Base-by-base conservation (phyloP, 164 flowering plant genomes). In the Nymphaea thermarum region DNA sequence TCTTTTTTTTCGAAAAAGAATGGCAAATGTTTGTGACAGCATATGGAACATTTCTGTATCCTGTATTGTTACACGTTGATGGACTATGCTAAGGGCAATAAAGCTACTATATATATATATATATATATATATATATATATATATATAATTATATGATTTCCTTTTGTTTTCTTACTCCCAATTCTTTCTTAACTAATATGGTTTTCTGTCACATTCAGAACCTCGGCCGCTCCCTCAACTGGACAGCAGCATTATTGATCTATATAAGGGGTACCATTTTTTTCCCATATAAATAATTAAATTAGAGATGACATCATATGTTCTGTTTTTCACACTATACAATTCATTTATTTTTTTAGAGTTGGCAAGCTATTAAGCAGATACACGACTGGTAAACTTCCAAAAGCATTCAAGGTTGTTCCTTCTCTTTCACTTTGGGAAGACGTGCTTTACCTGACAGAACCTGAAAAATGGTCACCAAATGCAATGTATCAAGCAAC, bases 401-500 rank as follows among this genome's bases (percentile, higher is more conserved):
- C 98, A 17, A 88, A 90, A 76, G 92, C 91, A 53, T 83, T 94
- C 69, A 91, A 87, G 66, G 90, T 81, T 74, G 85, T 94, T 64
- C 88, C 99, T 18, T 70, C 91, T 5, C 43, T 80, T 65, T 79
- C 79, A 60, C 61, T 44, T 63, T 91, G 99, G 99, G 99, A 88
- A 77, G 89, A 92, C 63, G 80, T 87, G 60, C 71, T 94, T 62
- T 84, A 90, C 78, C 73, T 94, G 62, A 94, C 96, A 66, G 94
- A 94, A 74, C 99, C 99, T 43, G 96, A 90, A 72, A 90, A 92
- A 42, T 94, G 99, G 99, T 87, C 99, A 15, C 87, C 99, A 10
- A 87, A 85, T 82, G 96, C 96, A 8, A 73, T 94, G 85, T 94
- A 74, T 72, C 93, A 90, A 78, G 96, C 96, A 53, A 94, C 99